Base-by-base conservation (phyloP, 2,329 filamentous ascomycete species). In the Diaporthe vexans region DNA sequence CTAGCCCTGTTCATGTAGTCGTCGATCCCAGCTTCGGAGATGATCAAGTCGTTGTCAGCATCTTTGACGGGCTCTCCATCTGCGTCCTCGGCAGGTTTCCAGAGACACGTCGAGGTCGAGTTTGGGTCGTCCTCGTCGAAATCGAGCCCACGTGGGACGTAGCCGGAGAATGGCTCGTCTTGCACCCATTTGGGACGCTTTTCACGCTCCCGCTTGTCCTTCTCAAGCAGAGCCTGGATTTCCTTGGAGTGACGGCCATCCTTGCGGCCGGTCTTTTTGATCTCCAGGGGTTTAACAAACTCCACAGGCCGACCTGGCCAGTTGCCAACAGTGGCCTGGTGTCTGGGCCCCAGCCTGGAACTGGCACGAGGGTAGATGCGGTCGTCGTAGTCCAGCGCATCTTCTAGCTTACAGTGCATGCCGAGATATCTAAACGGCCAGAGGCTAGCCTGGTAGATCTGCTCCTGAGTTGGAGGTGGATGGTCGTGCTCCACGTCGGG, bases 381-480 rank as follows among this genome's bases (percentile, higher is more conserved):
- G 82, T 99, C 97, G 80, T 99, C 97, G 81, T 98, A 97, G 82
- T 99, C 97, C 40, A 99, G 87, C 0, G 95, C 97, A 85, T 99
- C 97, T 83, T 98, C 95, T 0, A 97, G 94, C 78, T 95, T 94
- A 84, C 95, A 98, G 84, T 99, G 97, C 78, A 98, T 95, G 51
- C 97, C 97, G 9, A 99, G 86, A 82, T 99, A 99, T 75, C 97
- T 91, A 86, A 97, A 98, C 2, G 95, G 95, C 97, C 97, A 99
- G 80, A 98, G 90, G 79, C 95, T 97, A 43, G 96, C 95, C 78
- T 98, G 94, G 74, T 97, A 94, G 74, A 96, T 93, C 81, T 98
- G 96, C 80, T 97, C 95, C 73, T 93, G 91, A 0, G 95, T 98
- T 63, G 87, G 91, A 69, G 88, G 85, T 63, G 88, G 88, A 73